Evolutionary conservation across 2,329 filamentous ascomycete species (phyloP).

Genomic region (Grosmannia huntii): DNA sequence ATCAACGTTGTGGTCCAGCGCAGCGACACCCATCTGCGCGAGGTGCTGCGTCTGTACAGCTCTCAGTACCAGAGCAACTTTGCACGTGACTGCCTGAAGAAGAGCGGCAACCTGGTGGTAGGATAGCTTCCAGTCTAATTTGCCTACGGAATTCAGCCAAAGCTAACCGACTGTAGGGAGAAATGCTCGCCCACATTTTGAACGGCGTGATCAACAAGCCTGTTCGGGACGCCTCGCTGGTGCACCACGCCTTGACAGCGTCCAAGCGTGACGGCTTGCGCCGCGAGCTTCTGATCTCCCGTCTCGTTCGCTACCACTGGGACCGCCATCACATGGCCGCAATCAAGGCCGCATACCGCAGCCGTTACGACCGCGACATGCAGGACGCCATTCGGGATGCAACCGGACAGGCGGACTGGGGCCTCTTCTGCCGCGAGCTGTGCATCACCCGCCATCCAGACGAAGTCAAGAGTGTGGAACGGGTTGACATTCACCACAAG

Average conservation of each 20-base stretch:
- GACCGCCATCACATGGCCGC: slow-evolving; percentile 68
- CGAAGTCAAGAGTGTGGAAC: slow-evolving; percentile 41
- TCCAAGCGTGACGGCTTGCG: slow-evolving; percentile 59
- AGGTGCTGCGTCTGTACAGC: slow-evolving; percentile 69
- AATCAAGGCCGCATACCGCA: slow-evolving; percentile 68
- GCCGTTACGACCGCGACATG: slow-evolving; percentile 62
- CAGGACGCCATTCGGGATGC: slow-evolving; percentile 68
- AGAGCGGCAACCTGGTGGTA: slow-evolving; percentile 87
- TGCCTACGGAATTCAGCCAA: neutral
- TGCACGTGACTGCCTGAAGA: slow-evolving; percentile 72
- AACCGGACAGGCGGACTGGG: slow-evolving; percentile 58
- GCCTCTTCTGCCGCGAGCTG: slow-evolving; percentile 60
- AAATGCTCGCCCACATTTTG: slow-evolving; percentile 86
- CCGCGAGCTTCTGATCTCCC: slow-evolving; percentile 75
- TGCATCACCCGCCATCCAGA: slow-evolving; percentile 50
- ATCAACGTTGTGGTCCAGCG: slow-evolving; percentile 70
- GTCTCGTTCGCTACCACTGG: slow-evolving; percentile 87
- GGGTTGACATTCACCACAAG: slow-evolving; percentile 16
- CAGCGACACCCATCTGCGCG: slow-evolving; percentile 69
- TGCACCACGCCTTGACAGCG: slow-evolving; percentile 78
- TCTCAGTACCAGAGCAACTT: slow-evolving; percentile 65
- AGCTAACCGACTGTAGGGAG: slow-evolving; percentile 48
- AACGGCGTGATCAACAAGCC: slow-evolving; percentile 95
- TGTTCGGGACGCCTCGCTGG: slow-evolving; percentile 78
- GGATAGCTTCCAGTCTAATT: slow-evolving; percentile 24